Conservation (phyloP, 148 eudicot species). For the Euryodendron excelsum region DNA sequence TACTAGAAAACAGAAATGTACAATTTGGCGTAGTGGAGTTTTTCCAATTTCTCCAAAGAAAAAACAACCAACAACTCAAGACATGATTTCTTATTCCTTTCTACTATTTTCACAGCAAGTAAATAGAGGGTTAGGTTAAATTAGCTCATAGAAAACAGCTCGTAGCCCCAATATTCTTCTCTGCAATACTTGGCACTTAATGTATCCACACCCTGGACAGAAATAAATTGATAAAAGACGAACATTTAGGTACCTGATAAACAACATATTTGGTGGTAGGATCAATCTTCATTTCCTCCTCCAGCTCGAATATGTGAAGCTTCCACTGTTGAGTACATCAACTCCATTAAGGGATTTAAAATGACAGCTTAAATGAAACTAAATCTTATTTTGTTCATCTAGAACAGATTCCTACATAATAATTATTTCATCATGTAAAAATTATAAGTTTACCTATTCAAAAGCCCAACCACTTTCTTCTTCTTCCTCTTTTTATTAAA, state of each 20-base stretch:
- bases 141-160: not conserved
- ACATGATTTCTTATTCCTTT: not conserved
- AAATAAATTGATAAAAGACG: not conserved
- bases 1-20: not conserved
- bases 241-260: slow-evolving; percentile 38
- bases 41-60: not conserved
- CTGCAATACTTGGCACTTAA: not conserved
- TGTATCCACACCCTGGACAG: not conserved
- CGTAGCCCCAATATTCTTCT: not conserved
- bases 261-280: slow-evolving; percentile 55
- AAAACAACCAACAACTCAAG: not conserved
- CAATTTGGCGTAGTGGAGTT: not conserved
- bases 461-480: not conserved
- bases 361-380: not conserved
- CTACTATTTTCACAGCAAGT: not conserved
- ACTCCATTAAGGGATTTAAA: not conserved
- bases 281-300: slow-evolving; percentile 58
- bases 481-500: not conserved
- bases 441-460: not conserved
- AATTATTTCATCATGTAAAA: too few relatives aligned
- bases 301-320: slow-evolving; percentile 66
- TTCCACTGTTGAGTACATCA: slow-evolving; percentile 48
- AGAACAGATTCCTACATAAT: not conserved
- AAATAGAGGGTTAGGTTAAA: not conserved
- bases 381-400: not conserved